phyloP scores from a whole-genome alignment of 768 basidiomycete genomes.

The Lactarius akahatsu region DNA sequence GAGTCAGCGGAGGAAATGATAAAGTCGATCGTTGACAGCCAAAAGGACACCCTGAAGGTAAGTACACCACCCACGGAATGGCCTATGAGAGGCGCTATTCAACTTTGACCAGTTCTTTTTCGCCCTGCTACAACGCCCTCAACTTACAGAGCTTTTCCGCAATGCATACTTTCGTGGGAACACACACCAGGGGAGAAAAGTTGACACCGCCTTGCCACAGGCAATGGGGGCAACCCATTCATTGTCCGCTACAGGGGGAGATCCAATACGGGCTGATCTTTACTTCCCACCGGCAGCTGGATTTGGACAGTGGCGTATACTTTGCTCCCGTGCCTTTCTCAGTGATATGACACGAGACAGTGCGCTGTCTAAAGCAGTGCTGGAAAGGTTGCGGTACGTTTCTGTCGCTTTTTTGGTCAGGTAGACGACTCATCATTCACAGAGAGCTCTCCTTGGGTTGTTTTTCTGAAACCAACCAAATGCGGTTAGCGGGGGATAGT shows the following conservation, averaged over 20 bases:
- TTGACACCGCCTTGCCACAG: neutral
- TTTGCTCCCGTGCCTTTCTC: constrained; percentile 5
- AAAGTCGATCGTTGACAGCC: neutral
- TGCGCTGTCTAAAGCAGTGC: neutral
- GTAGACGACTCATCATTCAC: neutral
- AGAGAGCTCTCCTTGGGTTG: constrained; percentile 25
- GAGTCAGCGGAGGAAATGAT: constrained; percentile 5
- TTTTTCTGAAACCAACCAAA: constrained; percentile 26
- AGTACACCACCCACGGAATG: neutral
- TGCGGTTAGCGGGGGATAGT: constrained; percentile 18
- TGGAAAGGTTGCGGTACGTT: constrained; percentile 17
- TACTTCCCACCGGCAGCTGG: constrained; percentile 11
- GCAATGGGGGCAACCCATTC: neutral
- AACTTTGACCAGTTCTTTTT: constrained; percentile 1
- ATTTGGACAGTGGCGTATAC: constrained; percentile 19
- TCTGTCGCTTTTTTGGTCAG: neutral
- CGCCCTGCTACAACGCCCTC: neutral
- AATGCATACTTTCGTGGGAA: constrained; percentile 19
- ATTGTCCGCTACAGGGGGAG: neutral
- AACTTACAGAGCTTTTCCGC: neutral
- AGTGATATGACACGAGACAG: constrained; percentile 6
- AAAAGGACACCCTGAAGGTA: constrained; percentile 13
- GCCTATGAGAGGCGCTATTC: neutral
- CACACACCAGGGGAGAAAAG: neutral
- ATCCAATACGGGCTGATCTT: constrained; percentile 20